Evolutionary conservation across 176 grass and related monocot genomes (phyloP), one percentile per base, ranked within the genome.

Genomic region (Alloteropsis semialata): DNA sequence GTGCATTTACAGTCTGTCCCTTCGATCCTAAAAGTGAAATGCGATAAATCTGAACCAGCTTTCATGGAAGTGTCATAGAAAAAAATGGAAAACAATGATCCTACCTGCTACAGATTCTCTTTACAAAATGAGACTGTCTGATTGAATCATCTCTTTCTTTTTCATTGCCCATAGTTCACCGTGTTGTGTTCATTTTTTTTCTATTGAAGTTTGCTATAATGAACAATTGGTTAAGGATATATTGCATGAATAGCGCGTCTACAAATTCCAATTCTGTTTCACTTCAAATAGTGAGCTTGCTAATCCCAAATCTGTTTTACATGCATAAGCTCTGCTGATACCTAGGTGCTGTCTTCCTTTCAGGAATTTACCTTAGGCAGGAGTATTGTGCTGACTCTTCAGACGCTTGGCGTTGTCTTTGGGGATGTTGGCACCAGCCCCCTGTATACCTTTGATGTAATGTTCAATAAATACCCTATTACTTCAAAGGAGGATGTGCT

Each of bases 351-450:
- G 38, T 81, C 84, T 82, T 69, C 77, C 80, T 88, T 92, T 56
- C 76, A 98, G 96, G 96, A 95, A 81, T 88, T 86, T 86, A 92
- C 69, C 74, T 76, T 94, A 77, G 80, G 96, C 57, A 84, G 96
- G 58, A 88, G 86, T 72, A 88, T 98, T 61, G 77, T 98, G 63
- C 83, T 98, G 82, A 86, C 93, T 84, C 85, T 98, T 82, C 96
- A 98, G 84, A 98, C 96, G 18, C 87, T 98, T 76, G 93, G 96
- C 43, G 93, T 98, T 42, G 89, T 98, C 77, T 98, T 98, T 87
- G 93, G 96, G 63, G 96, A 98, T 88, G 96, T 98, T 49, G 93
- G 96, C 71, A 98, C 96, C 21, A 98, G 96, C 50, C 96, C 96
- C 11, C 81, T 98, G 46, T 98, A 98, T 84, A 95, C 96, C 72